These are phyloP conservation scores for Vitis hybrid DNA, from an alignment of 177 flowering plant genomes.

Conservation along the genomic window DNA sequence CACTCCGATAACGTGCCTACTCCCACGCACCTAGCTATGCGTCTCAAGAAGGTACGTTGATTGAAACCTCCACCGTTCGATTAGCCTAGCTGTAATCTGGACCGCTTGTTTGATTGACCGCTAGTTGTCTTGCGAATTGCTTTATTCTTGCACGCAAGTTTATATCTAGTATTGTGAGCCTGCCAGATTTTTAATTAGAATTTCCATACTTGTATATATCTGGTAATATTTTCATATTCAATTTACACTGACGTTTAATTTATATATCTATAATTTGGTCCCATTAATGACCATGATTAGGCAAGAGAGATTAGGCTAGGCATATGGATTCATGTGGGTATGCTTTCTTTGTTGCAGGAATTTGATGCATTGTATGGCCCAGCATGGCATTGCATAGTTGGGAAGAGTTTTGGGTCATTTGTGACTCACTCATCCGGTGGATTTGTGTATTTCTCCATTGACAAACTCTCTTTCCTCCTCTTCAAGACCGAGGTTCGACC, in stretches of 20 bases:
- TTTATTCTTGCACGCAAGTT: neutral
- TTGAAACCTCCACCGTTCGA: neutral
- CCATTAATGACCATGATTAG: too few species aligned
- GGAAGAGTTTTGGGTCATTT: conserved; percentile 41
- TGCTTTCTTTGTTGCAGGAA: conserved; percentile 17
- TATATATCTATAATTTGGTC: too few species aligned
- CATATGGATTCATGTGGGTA: neutral
- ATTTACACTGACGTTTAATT: too few species aligned
- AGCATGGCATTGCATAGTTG: conserved; percentile 40
- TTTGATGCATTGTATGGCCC: conserved; percentile 31
- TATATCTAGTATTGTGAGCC: neutral
- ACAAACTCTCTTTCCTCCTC: conserved; percentile 29
- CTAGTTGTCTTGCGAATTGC: neutral
- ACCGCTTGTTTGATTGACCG: too few species aligned
- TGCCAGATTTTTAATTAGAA: neutral
- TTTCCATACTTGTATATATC: neutral
- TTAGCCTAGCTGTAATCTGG: neutral
- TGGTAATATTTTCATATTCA: neutral
- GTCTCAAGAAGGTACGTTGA: conserved; percentile 24
- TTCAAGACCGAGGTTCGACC: conserved; percentile 33
- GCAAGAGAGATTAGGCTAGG: too few species aligned
- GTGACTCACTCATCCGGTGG: conserved; percentile 40
- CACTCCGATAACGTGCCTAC: neutral
- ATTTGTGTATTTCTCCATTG: conserved; percentile 33
- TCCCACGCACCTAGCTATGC: conserved; percentile 14